phyloP scores from a whole-genome alignment of 140 eudicot species.

The Flaveria floridana region DNA sequence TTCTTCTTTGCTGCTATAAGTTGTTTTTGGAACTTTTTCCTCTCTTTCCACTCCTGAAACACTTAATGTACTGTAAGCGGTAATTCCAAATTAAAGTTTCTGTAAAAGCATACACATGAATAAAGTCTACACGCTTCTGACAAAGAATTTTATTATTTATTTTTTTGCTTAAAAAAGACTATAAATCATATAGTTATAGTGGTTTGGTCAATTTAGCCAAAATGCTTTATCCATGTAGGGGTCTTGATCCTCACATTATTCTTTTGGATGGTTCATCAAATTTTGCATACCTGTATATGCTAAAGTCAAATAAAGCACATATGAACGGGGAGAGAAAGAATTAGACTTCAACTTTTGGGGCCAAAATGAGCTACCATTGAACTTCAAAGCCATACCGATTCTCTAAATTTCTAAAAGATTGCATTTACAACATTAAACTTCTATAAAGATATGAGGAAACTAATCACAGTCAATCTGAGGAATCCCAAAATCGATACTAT shows the following conservation, averaged over 20 bases:
- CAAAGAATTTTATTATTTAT: background rate
- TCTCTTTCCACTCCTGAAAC: constrained; percentile 93
- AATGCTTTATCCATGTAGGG: background rate
- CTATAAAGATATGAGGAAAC: background rate
- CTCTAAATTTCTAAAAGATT: background rate
- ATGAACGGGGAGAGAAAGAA: background rate
- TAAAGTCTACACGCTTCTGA: background rate
- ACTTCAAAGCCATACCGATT: background rate
- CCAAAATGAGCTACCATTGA: background rate
- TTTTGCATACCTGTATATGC: background rate
- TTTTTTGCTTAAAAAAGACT: background rate
- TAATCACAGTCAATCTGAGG: background rate
- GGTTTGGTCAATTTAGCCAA: constrained; percentile 1
- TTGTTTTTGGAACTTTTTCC: constrained; percentile 73
- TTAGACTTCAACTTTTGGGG: background rate
- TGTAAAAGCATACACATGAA: background rate
- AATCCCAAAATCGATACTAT: background rate
- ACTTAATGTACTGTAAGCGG: constrained; percentile 17
- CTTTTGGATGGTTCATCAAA: background rate
- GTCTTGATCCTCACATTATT: background rate
- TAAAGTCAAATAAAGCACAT: background rate
- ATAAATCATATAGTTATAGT: background rate
- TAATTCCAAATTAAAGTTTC: constrained; percentile 4
- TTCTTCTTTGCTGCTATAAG: constrained; percentile 93
- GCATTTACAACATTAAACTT: background rate